Percentiles rank a stretch among this genome's conserved stretches.
Evolutionary conservation across 163 green algal species (phyloP).

Genomic region (Scenedesmus sp.): DNA sequence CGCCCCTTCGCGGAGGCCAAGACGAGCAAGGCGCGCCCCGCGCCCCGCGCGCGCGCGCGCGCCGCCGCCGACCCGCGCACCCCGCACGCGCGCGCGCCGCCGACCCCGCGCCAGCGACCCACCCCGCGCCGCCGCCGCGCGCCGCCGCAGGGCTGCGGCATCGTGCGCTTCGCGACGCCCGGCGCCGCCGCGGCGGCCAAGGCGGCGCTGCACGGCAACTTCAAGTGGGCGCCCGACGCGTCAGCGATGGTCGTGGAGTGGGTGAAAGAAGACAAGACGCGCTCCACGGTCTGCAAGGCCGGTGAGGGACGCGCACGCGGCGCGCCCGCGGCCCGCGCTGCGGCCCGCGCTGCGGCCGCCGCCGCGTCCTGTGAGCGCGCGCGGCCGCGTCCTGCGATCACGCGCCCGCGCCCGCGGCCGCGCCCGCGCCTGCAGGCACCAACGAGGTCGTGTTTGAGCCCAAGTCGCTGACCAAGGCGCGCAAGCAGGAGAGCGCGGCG

Average conservation of each 20-base stretch:
- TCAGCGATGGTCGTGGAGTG: constrained; percentile 38
- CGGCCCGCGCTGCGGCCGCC: not conserved
- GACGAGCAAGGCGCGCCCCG: no score
- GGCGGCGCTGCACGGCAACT: constrained; percentile 10
- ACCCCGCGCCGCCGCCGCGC: no score
- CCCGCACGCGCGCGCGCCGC: no score
- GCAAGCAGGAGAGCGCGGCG: not conserved
- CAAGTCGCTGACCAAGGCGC: not conserved
- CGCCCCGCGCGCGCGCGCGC: no score
- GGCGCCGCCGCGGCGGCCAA: constrained; percentile 12
- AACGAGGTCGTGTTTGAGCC: constrained; percentile 17
- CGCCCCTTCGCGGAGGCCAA: no score
- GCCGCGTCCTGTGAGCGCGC: not conserved
- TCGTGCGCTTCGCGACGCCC: constrained; percentile 1
- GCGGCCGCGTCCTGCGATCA: not conserved
- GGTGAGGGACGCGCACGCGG: not conserved
- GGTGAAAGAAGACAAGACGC: constrained; percentile 32
- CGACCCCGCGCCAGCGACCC: no score
- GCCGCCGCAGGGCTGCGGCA: constrained; percentile 37
- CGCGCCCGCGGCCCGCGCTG: not conserved
- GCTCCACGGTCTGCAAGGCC: constrained; percentile 1
- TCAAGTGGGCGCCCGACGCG: not conserved
- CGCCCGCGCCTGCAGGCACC: no score
- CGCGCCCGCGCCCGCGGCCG: constrained; percentile 1
- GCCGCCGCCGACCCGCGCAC: no score